Evolutionary conservation across 2,329 filamentous ascomycete species (phyloP).

Genomic region (Aspergillus sp.): DNA sequence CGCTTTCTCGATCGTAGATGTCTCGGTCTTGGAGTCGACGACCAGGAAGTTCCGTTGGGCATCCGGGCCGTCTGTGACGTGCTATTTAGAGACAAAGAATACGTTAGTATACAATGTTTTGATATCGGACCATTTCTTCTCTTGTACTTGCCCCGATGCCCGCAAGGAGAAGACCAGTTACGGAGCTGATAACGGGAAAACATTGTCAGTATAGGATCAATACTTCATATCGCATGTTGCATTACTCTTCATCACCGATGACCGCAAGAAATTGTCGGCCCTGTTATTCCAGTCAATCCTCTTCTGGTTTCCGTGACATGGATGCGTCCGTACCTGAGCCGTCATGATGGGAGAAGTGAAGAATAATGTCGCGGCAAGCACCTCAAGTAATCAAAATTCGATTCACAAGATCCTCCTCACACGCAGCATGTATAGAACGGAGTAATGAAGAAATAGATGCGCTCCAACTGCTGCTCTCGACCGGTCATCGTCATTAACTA

Average conservation of each 20-base stretch:
- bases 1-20: slow-evolving; percentile 73
- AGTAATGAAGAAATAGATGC: not conserved
- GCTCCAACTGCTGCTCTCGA: not conserved
- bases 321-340: slow-evolving; percentile 48
- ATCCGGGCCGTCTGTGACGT: slow-evolving; percentile 82
- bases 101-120: not conserved
- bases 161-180: slow-evolving; percentile 89
- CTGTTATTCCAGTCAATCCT: slow-evolving; percentile 40
- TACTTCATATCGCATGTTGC: not conserved
- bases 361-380: not conserved
- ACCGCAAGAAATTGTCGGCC: slow-evolving; percentile 95
- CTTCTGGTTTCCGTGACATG: slow-evolving; percentile 37
- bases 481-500: slow-evolving; percentile 11
- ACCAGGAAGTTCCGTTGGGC: slow-evolving; percentile 97
- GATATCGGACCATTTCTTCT: not conserved
- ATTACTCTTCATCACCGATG: slow-evolving; percentile 81
- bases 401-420: not conserved
- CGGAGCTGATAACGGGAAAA: slow-evolving; percentile 58
- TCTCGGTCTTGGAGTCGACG: slow-evolving; percentile 90
- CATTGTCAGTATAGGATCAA: slow-evolving; percentile 9
- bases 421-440: not conserved
- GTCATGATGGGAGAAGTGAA: slow-evolving; percentile 44
- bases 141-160: slow-evolving; percentile 72
- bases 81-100: slow-evolving; percentile 45
- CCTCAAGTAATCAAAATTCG: not conserved